Evolutionary conservation across 805 yeast genomes (phyloP).

Genomic region (Sungouiella blattae): DNA sequence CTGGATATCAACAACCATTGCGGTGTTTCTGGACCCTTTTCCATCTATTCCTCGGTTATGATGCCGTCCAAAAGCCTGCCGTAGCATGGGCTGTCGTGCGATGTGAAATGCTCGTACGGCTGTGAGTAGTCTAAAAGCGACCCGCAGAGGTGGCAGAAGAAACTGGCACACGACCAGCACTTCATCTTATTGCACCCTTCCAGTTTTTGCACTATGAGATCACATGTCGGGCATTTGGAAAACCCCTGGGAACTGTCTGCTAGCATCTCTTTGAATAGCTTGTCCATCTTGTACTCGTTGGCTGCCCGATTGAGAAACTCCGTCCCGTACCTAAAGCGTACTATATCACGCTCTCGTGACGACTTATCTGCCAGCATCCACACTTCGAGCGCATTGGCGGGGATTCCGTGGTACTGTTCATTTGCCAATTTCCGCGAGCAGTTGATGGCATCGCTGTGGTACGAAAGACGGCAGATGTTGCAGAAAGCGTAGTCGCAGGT

Average conservation of each 20-base stretch:
- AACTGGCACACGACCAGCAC: constrained; percentile 45
- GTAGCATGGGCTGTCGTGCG: constrained; percentile 42
- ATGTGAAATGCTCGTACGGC: constrained; percentile 52
- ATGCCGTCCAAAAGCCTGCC: constrained; percentile 52
- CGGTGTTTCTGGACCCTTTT: too few species aligned
- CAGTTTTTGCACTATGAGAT: constrained; percentile 45
- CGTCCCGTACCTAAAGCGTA: constrained; percentile 45
- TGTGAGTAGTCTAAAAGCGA: constrained; percentile 30
- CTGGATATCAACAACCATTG: background rate
- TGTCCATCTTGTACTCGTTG: constrained; percentile 45
- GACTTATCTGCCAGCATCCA: constrained; percentile 31
- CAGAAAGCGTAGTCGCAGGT: constrained; percentile 55
- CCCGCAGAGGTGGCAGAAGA: constrained; percentile 58
- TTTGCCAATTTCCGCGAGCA: constrained; percentile 32
- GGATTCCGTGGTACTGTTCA: constrained; percentile 25
- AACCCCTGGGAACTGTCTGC: constrained; percentile 39
- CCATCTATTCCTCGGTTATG: constrained; percentile 26
- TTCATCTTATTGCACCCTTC: constrained; percentile 68
- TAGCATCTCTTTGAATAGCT: constrained; percentile 43
- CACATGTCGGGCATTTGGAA: constrained; percentile 52
- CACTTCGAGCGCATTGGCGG: constrained; percentile 30
- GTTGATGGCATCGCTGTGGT: constrained; percentile 53
- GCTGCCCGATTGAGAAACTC: constrained; percentile 39
- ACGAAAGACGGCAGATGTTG: constrained; percentile 51
- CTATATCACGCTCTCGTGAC: constrained; percentile 28